These are phyloP conservation scores for Coemansia pectinata DNA, from an alignment of 192 early-diverging fungal genomes.

Conservation along the genomic window DNA sequence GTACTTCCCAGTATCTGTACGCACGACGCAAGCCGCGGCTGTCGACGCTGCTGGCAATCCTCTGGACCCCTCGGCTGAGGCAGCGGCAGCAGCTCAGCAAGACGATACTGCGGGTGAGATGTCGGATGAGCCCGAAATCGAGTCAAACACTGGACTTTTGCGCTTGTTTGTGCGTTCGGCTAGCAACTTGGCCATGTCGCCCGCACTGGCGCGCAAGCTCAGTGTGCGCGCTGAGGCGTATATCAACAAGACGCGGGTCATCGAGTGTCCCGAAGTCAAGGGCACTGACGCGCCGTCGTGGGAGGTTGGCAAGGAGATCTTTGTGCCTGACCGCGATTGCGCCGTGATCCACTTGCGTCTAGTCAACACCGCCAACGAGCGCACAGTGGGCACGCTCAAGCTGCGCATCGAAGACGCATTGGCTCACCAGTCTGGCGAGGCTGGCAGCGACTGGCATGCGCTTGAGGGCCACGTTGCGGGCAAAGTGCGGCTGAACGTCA, in stretches of 20 bases:
- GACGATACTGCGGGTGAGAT: slow-evolving; percentile 38
- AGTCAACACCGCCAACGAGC: slow-evolving; percentile 50
- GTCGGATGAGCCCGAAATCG: slow-evolving; percentile 53
- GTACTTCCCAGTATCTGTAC: slow-evolving; percentile 47
- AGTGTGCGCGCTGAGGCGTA: slow-evolving; percentile 63
- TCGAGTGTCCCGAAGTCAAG: slow-evolving; percentile 66
- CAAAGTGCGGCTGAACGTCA: slow-evolving; percentile 62
- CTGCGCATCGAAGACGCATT: slow-evolving; percentile 48
- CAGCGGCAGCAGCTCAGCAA: slow-evolving; percentile 3
- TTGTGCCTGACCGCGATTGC: slow-evolving; percentile 67
- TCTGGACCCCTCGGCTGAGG: slow-evolving; percentile 45
- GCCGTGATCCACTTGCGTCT: slow-evolving; percentile 65
- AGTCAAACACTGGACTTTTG: slow-evolving; percentile 71
- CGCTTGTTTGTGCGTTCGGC: slow-evolving; percentile 68
- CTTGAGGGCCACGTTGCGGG: slow-evolving; percentile 58
- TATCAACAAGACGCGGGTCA: slow-evolving; percentile 53
- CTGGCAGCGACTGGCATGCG: slow-evolving; percentile 65
- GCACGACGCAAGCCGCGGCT: slow-evolving; percentile 39
- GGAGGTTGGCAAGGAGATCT: slow-evolving; percentile 69
- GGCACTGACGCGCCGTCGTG: slow-evolving; percentile 80
- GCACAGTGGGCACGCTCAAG: slow-evolving; percentile 38
- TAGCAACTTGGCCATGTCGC: slow-evolving; percentile 60
- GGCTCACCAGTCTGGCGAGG: slow-evolving; percentile 46
- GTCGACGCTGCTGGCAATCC: slow-evolving; percentile 45
- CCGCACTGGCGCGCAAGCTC: slow-evolving; percentile 51